Evolutionary conservation across 345 rosid genomes (phyloP), one percentile per base, ranked within the genome.

Genomic region (Citrus mangshanensis): DNA sequence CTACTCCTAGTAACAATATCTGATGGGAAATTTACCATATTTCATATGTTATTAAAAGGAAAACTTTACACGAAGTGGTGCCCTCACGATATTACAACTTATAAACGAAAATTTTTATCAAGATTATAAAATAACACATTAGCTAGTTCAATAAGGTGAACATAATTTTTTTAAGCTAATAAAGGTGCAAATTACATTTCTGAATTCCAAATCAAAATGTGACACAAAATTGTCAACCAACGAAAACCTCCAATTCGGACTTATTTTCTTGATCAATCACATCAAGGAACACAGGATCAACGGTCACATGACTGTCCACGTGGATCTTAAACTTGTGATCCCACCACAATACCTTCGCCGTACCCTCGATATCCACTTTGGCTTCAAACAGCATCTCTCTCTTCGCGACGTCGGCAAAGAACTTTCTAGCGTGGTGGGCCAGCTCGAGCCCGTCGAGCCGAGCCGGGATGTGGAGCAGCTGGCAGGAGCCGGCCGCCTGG

Each of bases 321-420:
- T 89, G 95, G 24, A 93, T 87, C 75, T 82, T 87, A 76, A 95
- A 95, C 88, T 85, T 84, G 68, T 92, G 95, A 62, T 93, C 90
- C 98, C 97, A 93, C 93, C 93, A 92, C 81, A 88, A 8, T 37
- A 92, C 91, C 89, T 84, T 93, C 1, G 98, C 98, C 74, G 87
- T 79, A 9, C 98, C 98, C 38, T 78, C 88, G 4, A 95, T 82
- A n/a, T 84, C 90, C 78, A 95, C 89, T 81, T 76, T 82, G 6
- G 98, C 97, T 27, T 93, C 88, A 4, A 93, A 90, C 83, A 78
- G 82, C 98, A 95, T 93, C 88, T 93, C 97, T 64, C 98, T 84
- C 72, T 77, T 87, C 19, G 84, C 88, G 81, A 93, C 95, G 85
- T 95, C 98, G 18, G 84, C 75, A 8, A 95, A 80, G 73, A 95